These are phyloP conservation scores for Colletotrichum theobromicola DNA, from an alignment of 2,329 filamentous ascomycete genomes.

Conservation along the genomic window DNA sequence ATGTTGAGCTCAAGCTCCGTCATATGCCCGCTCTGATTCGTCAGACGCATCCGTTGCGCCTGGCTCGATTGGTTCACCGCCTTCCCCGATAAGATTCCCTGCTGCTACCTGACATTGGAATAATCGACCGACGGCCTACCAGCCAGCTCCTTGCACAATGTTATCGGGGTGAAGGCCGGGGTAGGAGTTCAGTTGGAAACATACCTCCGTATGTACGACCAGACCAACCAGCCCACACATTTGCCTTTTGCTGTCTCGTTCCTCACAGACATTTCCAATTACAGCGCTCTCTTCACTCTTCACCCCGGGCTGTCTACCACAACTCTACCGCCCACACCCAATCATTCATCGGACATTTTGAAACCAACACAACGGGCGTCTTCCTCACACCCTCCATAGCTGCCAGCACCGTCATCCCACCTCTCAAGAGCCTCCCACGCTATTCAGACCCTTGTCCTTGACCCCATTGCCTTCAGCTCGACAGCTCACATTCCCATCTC, in stretches of 20 bases:
- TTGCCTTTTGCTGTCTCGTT: background rate
- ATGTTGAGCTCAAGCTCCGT: constrained; percentile 6
- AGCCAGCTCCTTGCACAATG: constrained; percentile 1
- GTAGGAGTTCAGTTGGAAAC: constrained; percentile 13
- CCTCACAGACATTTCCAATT: background rate
- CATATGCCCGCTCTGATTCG: background rate
- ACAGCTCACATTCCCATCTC: background rate
- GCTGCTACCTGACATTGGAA: background rate
- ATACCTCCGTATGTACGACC: background rate
- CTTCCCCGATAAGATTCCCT: background rate
- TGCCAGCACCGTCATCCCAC: constrained; percentile 8
- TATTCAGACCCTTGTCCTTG: background rate
- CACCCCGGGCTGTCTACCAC: background rate
- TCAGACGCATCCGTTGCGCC: too few relatives aligned
- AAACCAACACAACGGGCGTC: background rate
- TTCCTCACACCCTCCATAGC: background rate
- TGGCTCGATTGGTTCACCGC: background rate
- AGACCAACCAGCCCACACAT: background rate
- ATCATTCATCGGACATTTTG: background rate
- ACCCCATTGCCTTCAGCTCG: background rate
- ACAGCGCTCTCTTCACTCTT: background rate
- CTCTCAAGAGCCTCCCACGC: background rate
- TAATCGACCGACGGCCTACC: background rate
- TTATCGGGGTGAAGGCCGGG: background rate
- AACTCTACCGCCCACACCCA: background rate